Evolutionary conservation across 306 rosid species (phyloP), one percentile per base, ranked within the genome.

Genomic region (Pyrus pyrifolia): DNA sequence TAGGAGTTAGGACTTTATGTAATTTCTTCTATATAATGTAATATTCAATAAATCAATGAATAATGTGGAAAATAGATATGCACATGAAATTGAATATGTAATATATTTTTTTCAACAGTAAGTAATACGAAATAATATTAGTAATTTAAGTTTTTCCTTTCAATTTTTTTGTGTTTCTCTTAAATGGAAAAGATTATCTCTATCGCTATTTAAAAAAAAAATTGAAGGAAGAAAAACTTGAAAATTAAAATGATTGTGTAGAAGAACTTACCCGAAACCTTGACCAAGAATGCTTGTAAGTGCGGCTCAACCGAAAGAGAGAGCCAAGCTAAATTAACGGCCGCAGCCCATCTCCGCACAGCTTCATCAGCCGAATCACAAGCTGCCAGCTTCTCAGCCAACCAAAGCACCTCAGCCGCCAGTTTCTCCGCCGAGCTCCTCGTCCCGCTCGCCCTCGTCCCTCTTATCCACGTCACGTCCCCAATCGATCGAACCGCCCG

Each of bases 401-500:
- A n/a, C 98, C 98, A 93, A 9, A 87, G 59, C 73, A 85, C 25
- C 87, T 90, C 96, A 17, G 91, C 88, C 62, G 86, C 93, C 76
- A 85, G 78, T 84, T 90, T 90, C 88, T 88, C 96, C 17, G 79
- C 85, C 75, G 89, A 86, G 52, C 72, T 57, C 68, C 81, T 85
- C 38, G 11, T 29, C 46, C 78, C 52, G 7, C 23, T 45, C 65
- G 49, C 23, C 49, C 78, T 38, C 68, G 18, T 29, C 61, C 21
- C 3, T 58, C 55, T 12, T 10, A 11, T 67, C 74, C 73, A 71
- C 38, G 67, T 74, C 25, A 74, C 55, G 4, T 68, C 61, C 8
- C 57, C 64, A 14, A 82, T 5, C 25, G 33, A 51, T 68, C 84
- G 81, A 67, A 87, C 85, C 51, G 77, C 80, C 45, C 76, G 52